Conservation (phyloP, 495 filamentous ascomycete species). For the Aspergillus panamensis region DNA sequence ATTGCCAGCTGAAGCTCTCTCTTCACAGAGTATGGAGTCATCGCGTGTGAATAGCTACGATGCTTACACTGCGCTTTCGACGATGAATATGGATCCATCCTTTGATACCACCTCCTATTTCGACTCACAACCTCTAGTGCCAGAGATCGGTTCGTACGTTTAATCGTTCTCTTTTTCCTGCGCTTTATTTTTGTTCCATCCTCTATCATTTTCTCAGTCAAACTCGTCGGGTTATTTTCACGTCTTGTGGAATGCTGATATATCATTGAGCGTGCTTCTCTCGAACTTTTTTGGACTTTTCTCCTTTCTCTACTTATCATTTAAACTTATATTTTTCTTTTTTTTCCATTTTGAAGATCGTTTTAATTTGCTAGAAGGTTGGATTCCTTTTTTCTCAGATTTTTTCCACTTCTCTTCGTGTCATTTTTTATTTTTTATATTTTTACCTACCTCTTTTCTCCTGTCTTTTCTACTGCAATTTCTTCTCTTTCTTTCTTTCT, state of each 20-base stretch:
- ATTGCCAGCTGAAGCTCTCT: slow-evolving; percentile 13
- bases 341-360: slow-evolving; percentile 8
- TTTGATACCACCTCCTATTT: slow-evolving; percentile 37
- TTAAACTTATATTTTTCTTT: slow-evolving; percentile 11
- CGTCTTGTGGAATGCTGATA: slow-evolving; percentile 16
- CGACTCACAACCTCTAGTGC: slow-evolving; percentile 30
- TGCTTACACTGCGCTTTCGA: slow-evolving; percentile 23
- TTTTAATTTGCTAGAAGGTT: background rate
- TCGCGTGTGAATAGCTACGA: slow-evolving; percentile 32
- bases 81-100: slow-evolving; percentile 27
- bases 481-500: slow-evolving; percentile 9
- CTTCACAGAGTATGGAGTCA: slow-evolving; percentile 28
- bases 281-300: background rate
- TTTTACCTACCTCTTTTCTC: slow-evolving; percentile 1
- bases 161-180: slow-evolving; percentile 10
- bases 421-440: slow-evolving; percentile 6
- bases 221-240: background rate
- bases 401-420: slow-evolving; percentile 3
- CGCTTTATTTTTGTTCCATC: background rate
- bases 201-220: background rate
- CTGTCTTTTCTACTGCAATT: slow-evolving; percentile 4
- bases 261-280: slow-evolving; percentile 7
- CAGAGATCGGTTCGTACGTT: slow-evolving; percentile 40
- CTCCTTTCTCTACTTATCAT: background rate
- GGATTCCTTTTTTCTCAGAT: slow-evolving; percentile 5